A percentile compares a stretch with the other conserved stretches of the same genome.
Conservation (phyloP, 116 monocot species). For the Zostera marina region DNA sequence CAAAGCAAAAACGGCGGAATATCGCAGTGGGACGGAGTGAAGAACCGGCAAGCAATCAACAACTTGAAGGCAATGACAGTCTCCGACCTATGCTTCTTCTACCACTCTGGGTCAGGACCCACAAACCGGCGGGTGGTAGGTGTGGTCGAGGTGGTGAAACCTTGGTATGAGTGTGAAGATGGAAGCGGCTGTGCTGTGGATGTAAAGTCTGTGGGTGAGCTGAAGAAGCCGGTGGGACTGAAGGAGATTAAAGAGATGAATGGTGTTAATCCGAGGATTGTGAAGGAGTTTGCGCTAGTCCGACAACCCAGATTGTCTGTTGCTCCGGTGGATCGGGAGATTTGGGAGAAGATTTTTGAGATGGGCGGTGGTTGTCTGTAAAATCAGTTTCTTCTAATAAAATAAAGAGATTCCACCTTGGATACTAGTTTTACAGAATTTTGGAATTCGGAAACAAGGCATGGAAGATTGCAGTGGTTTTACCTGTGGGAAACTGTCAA, state of each 20-base stretch:
- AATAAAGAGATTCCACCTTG: no score
- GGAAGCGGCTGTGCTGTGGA: slow-evolving; percentile 55
- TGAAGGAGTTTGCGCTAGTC: slow-evolving; percentile 58
- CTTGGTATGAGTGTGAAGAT: slow-evolving; percentile 34
- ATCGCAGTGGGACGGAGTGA: slow-evolving; percentile 79
- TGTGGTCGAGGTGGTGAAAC: slow-evolving; percentile 56
- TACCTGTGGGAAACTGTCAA: no score
- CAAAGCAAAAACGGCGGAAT: slow-evolving; percentile 46
- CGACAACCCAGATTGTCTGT: slow-evolving; percentile 77
- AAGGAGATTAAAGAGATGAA: slow-evolving; percentile 34
- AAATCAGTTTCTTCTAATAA: no score
- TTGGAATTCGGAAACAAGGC: no score
- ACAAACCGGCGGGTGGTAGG: slow-evolving; percentile 59
- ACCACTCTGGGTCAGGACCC: slow-evolving; percentile 61
- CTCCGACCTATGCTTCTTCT: slow-evolving; percentile 90
- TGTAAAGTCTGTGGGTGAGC: slow-evolving; percentile 44
- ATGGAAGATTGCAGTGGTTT: no score
- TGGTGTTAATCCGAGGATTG: slow-evolving; percentile 8
- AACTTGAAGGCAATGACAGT: slow-evolving; percentile 51
- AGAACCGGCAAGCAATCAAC: slow-evolving; percentile 75
- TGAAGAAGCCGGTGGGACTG: slow-evolving; percentile 8
- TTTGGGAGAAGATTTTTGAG: slow-evolving; percentile 2
- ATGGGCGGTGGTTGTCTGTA: slow-evolving; percentile 4
- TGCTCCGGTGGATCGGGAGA: slow-evolving; percentile 29
- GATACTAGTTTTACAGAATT: no score